phyloP scores from a whole-genome alignment of 805 yeast genomes.

The Hanseniaspora taiwanica region DNA sequence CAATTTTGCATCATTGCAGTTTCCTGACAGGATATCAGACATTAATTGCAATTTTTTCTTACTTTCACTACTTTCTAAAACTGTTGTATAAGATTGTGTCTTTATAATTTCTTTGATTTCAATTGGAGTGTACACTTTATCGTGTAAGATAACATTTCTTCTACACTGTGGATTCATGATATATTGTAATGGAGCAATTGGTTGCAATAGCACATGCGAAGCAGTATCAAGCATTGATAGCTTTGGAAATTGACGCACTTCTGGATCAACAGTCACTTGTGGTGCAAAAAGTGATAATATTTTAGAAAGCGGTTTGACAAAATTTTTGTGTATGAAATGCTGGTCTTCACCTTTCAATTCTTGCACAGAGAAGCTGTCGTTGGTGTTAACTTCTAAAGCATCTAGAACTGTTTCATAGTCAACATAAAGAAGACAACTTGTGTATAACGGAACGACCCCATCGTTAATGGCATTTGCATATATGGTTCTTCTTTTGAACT shows the following conservation, averaged over 20 bases:
- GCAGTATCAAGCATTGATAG: constrained; percentile 62
- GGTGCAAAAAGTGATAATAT: constrained; percentile 33
- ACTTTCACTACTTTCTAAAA: neutral
- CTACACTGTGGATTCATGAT: constrained; percentile 52
- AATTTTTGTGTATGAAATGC: constrained; percentile 16
- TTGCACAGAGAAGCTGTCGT: constrained; percentile 3
- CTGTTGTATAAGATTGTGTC: constrained; percentile 18
- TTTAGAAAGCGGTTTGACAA: constrained; percentile 32
- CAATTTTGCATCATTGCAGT: constrained; percentile 10
- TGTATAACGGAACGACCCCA: constrained; percentile 71
- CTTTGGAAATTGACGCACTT: constrained; percentile 35
- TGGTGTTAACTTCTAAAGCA: constrained; percentile 15
- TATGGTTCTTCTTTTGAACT: constrained; percentile 50
- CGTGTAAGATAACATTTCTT: constrained; percentile 50
- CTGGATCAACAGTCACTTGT: constrained; percentile 13
- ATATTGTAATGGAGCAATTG: constrained; percentile 48
- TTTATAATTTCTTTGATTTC: constrained; percentile 32
- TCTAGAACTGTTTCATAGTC: constrained; percentile 42
- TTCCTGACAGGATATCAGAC: constrained; percentile 18
- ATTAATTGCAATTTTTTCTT: constrained; percentile 4
- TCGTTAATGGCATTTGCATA: constrained; percentile 70
- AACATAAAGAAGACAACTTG: constrained; percentile 52
- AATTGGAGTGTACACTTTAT: constrained; percentile 40
- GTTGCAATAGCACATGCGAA: constrained; percentile 52
- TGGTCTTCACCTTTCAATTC: constrained; percentile 6